Evolutionary conservation across 2,329 filamentous ascomycete species (phyloP).

Genomic region (Scorias spongiosa): DNA sequence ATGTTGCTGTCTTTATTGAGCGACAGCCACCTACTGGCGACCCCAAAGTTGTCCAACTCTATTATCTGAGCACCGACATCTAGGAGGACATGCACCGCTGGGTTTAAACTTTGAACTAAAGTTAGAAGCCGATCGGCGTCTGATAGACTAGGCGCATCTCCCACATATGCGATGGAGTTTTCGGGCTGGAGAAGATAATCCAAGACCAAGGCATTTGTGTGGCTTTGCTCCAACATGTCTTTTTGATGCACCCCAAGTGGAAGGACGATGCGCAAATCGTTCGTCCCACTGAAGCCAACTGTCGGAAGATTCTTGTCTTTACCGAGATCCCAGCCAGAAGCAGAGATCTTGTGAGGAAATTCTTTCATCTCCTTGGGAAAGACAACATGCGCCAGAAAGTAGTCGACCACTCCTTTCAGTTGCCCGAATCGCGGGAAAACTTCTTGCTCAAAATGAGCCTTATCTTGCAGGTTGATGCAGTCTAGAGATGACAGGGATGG

Average conservation of each 20-base stretch:
- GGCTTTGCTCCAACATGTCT: constrained; percentile 39
- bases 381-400: constrained; percentile 50
- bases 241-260: constrained; percentile 47
- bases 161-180: constrained; percentile 25
- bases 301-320: constrained; percentile 36
- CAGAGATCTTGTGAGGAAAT: constrained; percentile 47
- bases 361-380: constrained; percentile 52
- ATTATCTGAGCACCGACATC: constrained; percentile 59
- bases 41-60: constrained; percentile 41
- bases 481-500: constrained; percentile 8
- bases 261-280: constrained; percentile 45
- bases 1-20: constrained; percentile 9
- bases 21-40: constrained; percentile 41
- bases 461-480: constrained; percentile 14
- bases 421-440: constrained; percentile 32
- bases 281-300: constrained; percentile 59
- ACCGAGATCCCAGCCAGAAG: constrained; percentile 54
- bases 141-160: background rate
- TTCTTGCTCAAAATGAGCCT: constrained; percentile 6
- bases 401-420: constrained; percentile 43
- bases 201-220: constrained; percentile 55
- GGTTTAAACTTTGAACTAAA: constrained; percentile 25
- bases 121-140: constrained; percentile 27
- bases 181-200: constrained; percentile 40
- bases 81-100: constrained; percentile 42